phyloP scores from a whole-genome alignment of 192 early-diverging fungal species.

The Linnemannia zychae region DNA sequence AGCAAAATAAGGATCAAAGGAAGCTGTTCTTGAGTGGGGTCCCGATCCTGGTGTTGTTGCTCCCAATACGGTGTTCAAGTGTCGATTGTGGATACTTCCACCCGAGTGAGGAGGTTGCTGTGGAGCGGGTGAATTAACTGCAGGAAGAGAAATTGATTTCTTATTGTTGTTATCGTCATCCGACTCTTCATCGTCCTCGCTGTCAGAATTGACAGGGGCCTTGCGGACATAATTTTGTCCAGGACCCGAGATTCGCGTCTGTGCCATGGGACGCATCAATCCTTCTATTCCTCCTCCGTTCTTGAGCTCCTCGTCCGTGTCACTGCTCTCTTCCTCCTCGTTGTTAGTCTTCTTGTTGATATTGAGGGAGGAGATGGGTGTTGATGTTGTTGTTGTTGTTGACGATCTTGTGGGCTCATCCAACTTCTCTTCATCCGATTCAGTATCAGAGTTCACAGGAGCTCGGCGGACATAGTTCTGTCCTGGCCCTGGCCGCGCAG shows the following conservation, averaged over 20 bases:
- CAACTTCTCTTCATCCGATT: slow-evolving; percentile 31
- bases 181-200: slow-evolving; percentile 41
- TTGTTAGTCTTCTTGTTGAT: neutral
- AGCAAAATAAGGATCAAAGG: neutral
- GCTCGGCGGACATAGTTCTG: slow-evolving; percentile 51
- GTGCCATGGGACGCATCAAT: slow-evolving; percentile 9
- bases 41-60: neutral
- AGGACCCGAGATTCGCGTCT: slow-evolving; percentile 19
- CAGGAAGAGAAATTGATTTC: slow-evolving; percentile 2
- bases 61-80: neutral
- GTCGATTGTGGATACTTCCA: neutral
- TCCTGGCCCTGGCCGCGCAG: slow-evolving; percentile 32
- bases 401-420: neutral
- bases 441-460: slow-evolving; percentile 45
- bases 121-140: neutral
- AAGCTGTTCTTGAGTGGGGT: neutral
- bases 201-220: slow-evolving; percentile 46
- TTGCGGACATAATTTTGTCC: slow-evolving; percentile 53
- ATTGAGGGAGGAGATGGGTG: neutral
- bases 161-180: neutral
- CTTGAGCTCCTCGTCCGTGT: slow-evolving; percentile 13
- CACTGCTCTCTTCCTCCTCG: slow-evolving; percentile 7
- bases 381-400: neutral
- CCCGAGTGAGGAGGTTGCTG: neutral
- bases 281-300: neutral